Percentiles rank a stretch among this genome's conserved stretches.
phyloP scores from a whole-genome alignment of 2,329 filamentous ascomycete genomes.

The Aspergillus hiratsukae region DNA sequence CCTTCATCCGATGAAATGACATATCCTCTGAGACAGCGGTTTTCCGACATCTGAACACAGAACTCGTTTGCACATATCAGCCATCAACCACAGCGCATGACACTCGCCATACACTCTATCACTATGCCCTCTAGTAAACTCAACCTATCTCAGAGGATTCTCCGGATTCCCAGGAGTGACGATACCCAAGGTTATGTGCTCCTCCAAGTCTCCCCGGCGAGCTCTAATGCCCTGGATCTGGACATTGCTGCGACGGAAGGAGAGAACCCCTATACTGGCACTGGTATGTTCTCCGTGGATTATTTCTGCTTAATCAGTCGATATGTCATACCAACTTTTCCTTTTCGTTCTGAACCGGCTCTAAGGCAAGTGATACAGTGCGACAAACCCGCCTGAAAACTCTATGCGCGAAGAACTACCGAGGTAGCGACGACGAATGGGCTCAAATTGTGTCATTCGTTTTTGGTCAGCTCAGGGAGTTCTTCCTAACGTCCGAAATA shows the following conservation, averaged over 20 bases:
- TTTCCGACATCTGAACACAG: neutral
- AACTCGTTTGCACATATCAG: neutral
- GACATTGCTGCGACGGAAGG: slow-evolving; percentile 56
- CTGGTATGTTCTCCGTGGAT: slow-evolving; percentile 31
- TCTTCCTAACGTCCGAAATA: slow-evolving; percentile 13
- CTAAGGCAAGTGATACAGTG: slow-evolving; percentile 28
- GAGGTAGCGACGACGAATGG: slow-evolving; percentile 43
- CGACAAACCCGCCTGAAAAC: slow-evolving; percentile 32
- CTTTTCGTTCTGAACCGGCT: neutral
- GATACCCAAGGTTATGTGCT: slow-evolving; percentile 42
- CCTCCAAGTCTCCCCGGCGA: slow-evolving; percentile 43
- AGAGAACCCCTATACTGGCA: slow-evolving; percentile 49
- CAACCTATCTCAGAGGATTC: slow-evolving; percentile 31
- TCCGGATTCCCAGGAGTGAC: slow-evolving; percentile 49
- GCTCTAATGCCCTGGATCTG: slow-evolving; percentile 46
- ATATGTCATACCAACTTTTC: neutral
- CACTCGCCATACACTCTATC: neutral
- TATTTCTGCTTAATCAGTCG: neutral
- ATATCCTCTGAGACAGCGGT: neutral
- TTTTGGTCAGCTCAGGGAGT: slow-evolving; percentile 26
- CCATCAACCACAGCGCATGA: neutral
- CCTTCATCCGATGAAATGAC: neutral
- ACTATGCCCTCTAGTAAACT: slow-evolving; percentile 7
- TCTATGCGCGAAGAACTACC: slow-evolving; percentile 41
- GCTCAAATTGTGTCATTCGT: slow-evolving; percentile 30